Evolutionary conservation across 2,329 filamentous ascomycete species (phyloP).

Genomic region (Neonectria faginata): DNA sequence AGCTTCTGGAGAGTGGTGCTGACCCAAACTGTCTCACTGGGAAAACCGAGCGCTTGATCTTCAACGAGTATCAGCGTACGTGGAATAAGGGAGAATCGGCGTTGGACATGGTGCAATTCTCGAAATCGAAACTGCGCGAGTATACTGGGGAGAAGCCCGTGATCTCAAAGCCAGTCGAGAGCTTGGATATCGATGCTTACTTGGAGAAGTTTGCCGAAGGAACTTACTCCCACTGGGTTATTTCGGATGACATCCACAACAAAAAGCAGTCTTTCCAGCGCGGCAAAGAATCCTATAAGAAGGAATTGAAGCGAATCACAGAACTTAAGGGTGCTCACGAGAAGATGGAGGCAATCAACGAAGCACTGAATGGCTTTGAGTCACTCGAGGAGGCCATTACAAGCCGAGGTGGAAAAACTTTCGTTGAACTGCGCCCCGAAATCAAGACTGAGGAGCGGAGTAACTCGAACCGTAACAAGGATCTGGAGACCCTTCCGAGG

Average conservation of each 20-base stretch:
- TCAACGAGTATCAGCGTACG: conserved; percentile 46
- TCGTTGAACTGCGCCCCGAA: conserved; percentile 72
- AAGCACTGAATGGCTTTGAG: conserved; percentile 31
- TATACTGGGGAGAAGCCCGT: conserved; percentile 51
- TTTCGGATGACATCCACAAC: conserved; percentile 52
- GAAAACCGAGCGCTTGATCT: conserved; percentile 51
- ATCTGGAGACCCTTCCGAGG: conserved; percentile 39
- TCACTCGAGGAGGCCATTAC: conserved; percentile 55
- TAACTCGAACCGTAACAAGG: conserved; percentile 3
- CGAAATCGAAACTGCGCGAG: conserved; percentile 61
- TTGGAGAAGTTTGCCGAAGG: conserved; percentile 62
- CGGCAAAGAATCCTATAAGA: conserved; percentile 46
- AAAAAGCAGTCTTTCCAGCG: conserved; percentile 50
- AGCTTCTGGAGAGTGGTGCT: conserved; percentile 72
- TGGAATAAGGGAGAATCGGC: conserved; percentile 60
- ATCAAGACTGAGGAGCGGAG: conserved; percentile 46
- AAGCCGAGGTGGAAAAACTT: conserved; percentile 74
- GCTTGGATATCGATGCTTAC: conserved; percentile 63
- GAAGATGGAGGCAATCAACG: conserved; percentile 66
- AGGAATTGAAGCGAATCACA: conserved; percentile 34
- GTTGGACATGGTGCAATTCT: conserved; percentile 69
- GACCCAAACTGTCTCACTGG: conserved; percentile 71
- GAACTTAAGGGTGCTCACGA: conserved; percentile 50
- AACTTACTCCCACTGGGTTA: conserved; percentile 71
- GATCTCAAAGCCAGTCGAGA: conserved; percentile 42